Evolutionary conservation across 345 rosid genomes (phyloP), one percentile per base, ranked within the genome.

Genomic region (Brassica juncea): DNA sequence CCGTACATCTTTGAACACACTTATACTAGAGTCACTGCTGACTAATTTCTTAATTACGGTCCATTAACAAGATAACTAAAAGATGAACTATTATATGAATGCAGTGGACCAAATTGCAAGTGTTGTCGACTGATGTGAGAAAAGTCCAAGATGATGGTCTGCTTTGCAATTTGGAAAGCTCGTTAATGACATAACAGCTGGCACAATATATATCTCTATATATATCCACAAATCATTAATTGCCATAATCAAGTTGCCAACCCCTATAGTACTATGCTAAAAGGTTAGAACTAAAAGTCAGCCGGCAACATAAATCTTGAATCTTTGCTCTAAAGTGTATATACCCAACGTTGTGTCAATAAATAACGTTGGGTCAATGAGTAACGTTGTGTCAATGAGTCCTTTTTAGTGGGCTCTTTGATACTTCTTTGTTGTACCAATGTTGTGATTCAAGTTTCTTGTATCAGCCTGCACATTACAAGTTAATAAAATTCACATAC

Each of bases 121-220:
- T 68, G 71, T 27, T 27, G 30, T 62, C 68, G 19, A 72, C 35
- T 54, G 3, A 54, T 5, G 11, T 65, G 19, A 21, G 2, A 60
- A 74, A 63, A 69, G 80, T 80, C 80, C 30, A 57, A 55, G 59
- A 52, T 63, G 83, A 75, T 80, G 76, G 76, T 64, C 80, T 70
- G 16, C 67, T 64, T 64, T 70, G 66, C 79, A 69, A 70, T 80
- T 75, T 75, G 80, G 16, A 31, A 68, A 62, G 28, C 30, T 80
- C 71, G 19, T 8, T 28, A 8, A 62, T 70, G 66, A 80, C 80
- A 5, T 75, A 69, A 57, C 42, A 64, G 76, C 76, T 65, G 57
- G 75, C 70, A 44, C 71, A 52, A 34, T 37, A 30, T n/a, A n/a
- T n/a, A n/a, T n/a, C n/a, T n/a, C n/a, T n/a, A n/a, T n/a, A n/a